A percentile compares a stretch with the other conserved stretches of the same genome.
These are phyloP conservation scores for Xylaria bambusicola DNA, from an alignment of 495 filamentous ascomycete genomes.

Conservation along the genomic window DNA sequence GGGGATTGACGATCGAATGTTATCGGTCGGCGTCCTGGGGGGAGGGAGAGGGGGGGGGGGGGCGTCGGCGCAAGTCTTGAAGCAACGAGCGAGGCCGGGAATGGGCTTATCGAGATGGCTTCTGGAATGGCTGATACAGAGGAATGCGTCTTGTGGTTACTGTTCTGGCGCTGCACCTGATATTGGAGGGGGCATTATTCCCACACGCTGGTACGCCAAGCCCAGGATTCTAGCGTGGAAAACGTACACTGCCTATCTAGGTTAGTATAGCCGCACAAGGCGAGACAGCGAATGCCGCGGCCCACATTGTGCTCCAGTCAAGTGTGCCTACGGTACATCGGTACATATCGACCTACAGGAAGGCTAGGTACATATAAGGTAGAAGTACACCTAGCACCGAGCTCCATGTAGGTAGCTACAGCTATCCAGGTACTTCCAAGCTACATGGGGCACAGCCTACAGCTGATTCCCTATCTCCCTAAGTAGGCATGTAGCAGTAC, in stretches of 20 bases:
- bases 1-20: slow-evolving; percentile 13
- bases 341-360: no score
- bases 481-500: not conserved
- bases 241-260: not conserved
- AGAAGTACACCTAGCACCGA: no score
- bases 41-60: not conserved
- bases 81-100: not conserved
- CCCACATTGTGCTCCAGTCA: not conserved
- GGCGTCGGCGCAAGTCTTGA: not conserved
- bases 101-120: not conserved
- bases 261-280: not conserved
- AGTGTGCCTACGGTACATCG: no score
- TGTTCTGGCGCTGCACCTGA: not conserved
- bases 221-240: not conserved
- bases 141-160: slow-evolving; percentile 4
- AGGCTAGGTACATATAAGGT: no score
- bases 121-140: slow-evolving; percentile 8
- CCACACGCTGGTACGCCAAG: slow-evolving; percentile 9
- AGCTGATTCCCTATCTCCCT: not conserved
- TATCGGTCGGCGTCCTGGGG: slow-evolving; percentile 14
- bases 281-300: not conserved
- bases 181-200: slow-evolving; percentile 15
- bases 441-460: not conserved
- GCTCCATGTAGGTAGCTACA: no score
- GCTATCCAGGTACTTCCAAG: not conserved